Base-by-base conservation (phyloP, 495 filamentous ascomycete species). In the Daldinia loculata region DNA sequence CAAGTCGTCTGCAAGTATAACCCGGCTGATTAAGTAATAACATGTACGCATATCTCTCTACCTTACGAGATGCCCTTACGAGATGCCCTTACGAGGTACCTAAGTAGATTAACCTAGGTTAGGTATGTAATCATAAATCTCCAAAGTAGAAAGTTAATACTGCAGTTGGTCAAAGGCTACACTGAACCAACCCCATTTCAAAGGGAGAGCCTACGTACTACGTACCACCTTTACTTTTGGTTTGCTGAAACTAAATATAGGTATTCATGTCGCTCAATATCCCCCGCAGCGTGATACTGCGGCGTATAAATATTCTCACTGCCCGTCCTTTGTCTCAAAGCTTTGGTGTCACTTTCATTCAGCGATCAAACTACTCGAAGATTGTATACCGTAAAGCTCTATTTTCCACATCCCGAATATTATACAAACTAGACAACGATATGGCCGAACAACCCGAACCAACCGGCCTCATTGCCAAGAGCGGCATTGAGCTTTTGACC, bases 401-500 rank as follows among this genome's bases (percentile, higher is more conserved):
- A 19, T 76, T 67, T 55, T 76, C 75, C 12, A 72, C 67, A 14
- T 61, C 67, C 4, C 32, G 34, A 43, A 52, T 14, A 50, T 19
- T 50, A 36, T 56, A 29, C 15, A 55, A 67, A 50, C 22, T 41
- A 64, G 38, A 66, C 15, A 22, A 30, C 45, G 53, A 71, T 0
- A 79, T 82, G 73, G 69, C 80, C 17, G 77, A 73, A 59, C 82
- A 85, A 29, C 83, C 80, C 6, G 77, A 74, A 61, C 82, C 85
- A 26, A 83, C 80, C 6, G 86, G 85, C 22, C 78, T 87, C 38
- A 84, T 84, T 59, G 85, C 84, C 62, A 86, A 79, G 67, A 85
- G 81, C 29, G 86, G 85, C 69, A 86, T 88, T 68, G 85, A 88
- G 78, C 83, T 87, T 24, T 72, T 87, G 6, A 87, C 85, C 8